Base-by-base conservation (phyloP, 495 filamentous ascomycete species). In the Talaromyces borbonicus region DNA sequence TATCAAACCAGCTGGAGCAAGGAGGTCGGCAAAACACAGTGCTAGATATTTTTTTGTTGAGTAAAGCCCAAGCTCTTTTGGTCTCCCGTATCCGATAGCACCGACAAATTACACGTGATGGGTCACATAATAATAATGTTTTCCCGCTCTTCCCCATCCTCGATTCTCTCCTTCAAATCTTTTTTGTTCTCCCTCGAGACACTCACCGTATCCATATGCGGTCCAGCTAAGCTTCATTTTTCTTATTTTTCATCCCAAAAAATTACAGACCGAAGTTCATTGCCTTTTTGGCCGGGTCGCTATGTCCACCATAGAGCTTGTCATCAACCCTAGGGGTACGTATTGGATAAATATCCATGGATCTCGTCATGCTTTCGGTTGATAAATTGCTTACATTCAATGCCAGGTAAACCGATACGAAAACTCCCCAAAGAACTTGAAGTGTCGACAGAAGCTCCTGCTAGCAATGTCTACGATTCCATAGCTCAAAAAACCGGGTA, bases 381-480 rank as follows among this genome's bases (percentile, higher is more conserved):
- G 12, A 37, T 18, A 9, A 37, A 19, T 11, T 37, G 5, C 35
- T 38, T 9, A 38, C 35, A 22, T 5, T 36, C n/a, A 12, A 4
- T 38, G 11, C 35, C 41, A 76, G 73, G 73, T 23, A 79, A 80
- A 59, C 77, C 80, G 39, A 80, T 92, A 55, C 77, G 73, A 55
- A 79, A 74, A 41, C 81, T 94, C 8, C 87, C 87, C 3, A 67
- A 79, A 47, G 69, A 78, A 43, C 60, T 88, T 54, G 72, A 75
- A 38, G 63, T 90, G 38, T 59, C 77, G 18, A 59, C 69, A 48
- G 69, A 73, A 54, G 77, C 77, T 23, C 77, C 78, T 8, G 69
- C 79, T 44, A 75, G 83, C 50, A 74, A 85, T 47, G 66, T 85
- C 24, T 81, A 86, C 61, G 60, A 60, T 19, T 56, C 63, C 14